phyloP scores from a whole-genome alignment of 108 stramenopile genomes.

The Asterionellopsis glacialis region DNA sequence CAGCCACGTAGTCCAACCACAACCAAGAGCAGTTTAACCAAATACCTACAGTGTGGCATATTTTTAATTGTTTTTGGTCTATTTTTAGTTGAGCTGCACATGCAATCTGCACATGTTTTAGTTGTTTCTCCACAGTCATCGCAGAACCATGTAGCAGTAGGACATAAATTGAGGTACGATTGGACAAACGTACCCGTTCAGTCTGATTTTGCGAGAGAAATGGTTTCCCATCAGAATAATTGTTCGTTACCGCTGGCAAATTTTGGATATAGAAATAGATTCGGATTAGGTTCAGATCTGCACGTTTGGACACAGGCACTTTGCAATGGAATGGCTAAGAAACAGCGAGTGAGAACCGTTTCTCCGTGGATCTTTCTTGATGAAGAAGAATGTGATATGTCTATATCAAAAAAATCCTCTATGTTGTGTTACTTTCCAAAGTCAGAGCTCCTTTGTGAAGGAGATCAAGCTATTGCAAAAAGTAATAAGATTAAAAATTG shows the following conservation, averaged over 20 bases:
- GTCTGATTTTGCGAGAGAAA: constrained; percentile 14
- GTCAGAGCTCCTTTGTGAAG: constrained; percentile 38
- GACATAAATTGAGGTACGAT: constrained; percentile 30
- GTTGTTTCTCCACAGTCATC: too few relatives aligned
- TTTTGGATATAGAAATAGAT: constrained; percentile 33
- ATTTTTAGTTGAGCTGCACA: too few relatives aligned
- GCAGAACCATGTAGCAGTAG: too few relatives aligned
- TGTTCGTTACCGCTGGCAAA: constrained; percentile 25
- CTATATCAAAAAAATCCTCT: constrained; percentile 8
- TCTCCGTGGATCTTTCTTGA: constrained; percentile 41
- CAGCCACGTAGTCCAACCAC: too few relatives aligned
- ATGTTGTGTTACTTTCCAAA: constrained; percentile 49
- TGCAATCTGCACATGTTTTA: too few relatives aligned
- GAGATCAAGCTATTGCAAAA: constrained; percentile 12
- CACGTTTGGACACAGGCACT: constrained; percentile 43
- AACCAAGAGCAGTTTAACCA: too few relatives aligned
- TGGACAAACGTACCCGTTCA: constrained; percentile 34
- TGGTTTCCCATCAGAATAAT: constrained; percentile 29
- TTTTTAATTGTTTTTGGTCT: too few relatives aligned
- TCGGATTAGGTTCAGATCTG: constrained; percentile 51
- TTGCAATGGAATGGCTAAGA: constrained; percentile 31
- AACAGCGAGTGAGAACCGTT: constrained; percentile 25
- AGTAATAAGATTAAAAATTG: background rate
- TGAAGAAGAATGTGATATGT: constrained; percentile 12
- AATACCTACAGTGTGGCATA: too few relatives aligned